Percentiles rank a stretch among this genome's conserved stretches.
Evolutionary conservation across 768 basidiomycete species (phyloP).

Genomic region (Collybia sp.): DNA sequence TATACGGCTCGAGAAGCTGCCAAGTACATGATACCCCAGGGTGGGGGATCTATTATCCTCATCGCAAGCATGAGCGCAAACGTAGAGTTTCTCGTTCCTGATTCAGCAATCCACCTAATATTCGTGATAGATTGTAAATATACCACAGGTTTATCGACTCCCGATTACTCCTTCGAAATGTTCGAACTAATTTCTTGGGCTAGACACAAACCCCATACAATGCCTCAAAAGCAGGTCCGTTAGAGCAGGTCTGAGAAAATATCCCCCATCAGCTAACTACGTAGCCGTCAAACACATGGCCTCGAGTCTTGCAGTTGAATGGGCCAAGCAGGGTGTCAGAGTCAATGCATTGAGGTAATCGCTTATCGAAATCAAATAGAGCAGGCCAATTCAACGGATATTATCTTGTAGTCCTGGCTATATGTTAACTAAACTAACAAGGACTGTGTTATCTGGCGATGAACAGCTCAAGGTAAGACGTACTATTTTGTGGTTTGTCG

Average conservation of each 20-base stretch:
- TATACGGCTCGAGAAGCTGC: conserved; percentile 97
- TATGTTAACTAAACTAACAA: conserved; percentile 89
- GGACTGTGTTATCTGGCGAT: conserved; percentile 73
- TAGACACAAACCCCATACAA: conserved; percentile 94
- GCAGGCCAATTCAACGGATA: not conserved
- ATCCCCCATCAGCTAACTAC: not conserved
- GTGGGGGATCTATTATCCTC: conserved; percentile 78
- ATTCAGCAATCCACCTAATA: not conserved
- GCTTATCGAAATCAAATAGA: conserved; percentile 6
- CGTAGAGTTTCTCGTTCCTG: conserved; percentile 37
- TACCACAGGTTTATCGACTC: conserved; percentile 60
- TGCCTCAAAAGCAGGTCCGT: conserved; percentile 83
- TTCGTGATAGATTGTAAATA: conserved; percentile 66
- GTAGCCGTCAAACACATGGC: conserved; percentile 93
- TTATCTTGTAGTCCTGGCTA: conserved; percentile 70
- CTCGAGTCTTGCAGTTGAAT: conserved; percentile 88
- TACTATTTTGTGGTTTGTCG: not conserved
- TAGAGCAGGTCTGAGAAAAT: not conserved
- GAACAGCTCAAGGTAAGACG: conserved; percentile 63
- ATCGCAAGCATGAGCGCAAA: conserved; percentile 90
- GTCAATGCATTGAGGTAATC: conserved; percentile 82
- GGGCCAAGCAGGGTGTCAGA: conserved; percentile 86
- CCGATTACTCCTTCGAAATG: not conserved
- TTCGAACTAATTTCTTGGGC: not conserved
- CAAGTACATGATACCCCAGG: conserved; percentile 80